These are phyloP conservation scores for Mycena citricolor DNA, from an alignment of 1,284 basidiomycete species.

Conservation along the genomic window DNA sequence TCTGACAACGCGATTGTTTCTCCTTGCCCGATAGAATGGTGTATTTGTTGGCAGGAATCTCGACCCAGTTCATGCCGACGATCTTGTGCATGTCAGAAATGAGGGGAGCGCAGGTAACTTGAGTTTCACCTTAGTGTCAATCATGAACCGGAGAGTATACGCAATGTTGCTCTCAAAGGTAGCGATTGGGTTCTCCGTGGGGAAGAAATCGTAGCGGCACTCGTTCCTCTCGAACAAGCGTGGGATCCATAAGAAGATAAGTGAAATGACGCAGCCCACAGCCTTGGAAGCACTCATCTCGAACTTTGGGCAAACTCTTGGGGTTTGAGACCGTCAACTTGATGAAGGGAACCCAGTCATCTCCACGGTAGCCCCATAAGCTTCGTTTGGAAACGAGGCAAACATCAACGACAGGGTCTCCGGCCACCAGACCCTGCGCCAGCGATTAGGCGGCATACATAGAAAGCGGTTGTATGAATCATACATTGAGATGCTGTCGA, in stretches of 20 bases:
- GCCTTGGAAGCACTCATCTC: conserved; percentile 68
- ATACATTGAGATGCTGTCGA: conserved; percentile 74
- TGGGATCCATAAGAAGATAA: conserved; percentile 38
- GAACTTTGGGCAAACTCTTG: conserved; percentile 76
- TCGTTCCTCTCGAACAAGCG: conserved; percentile 87
- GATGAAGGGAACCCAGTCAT: conserved; percentile 77
- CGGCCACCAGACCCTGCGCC: conserved; percentile 26
- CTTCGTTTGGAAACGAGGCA: conserved; percentile 70
- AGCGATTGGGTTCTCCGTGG: conserved; percentile 42
- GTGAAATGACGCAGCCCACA: neutral
- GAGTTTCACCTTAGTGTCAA: conserved; percentile 77
- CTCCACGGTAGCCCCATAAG: conserved; percentile 86
- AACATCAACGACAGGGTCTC: conserved; percentile 49
- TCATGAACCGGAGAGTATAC: conserved; percentile 92
- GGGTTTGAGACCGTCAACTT: conserved; percentile 78
- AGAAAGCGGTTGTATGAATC: conserved; percentile 29
- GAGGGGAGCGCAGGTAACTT: conserved; percentile 2
- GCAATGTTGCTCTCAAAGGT: conserved; percentile 94
- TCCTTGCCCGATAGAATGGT: conserved; percentile 52
- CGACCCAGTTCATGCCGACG: conserved; percentile 98
- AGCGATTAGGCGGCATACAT: conserved; percentile 13
- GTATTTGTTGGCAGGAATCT: conserved; percentile 82
- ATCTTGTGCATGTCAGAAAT: conserved; percentile 49
- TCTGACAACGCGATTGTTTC: conserved; percentile 81
- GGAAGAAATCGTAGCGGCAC: conserved; percentile 71